phyloP scores from a whole-genome alignment of 2,329 filamentous ascomycete genomes.

The Alternaria triticimaculans region DNA sequence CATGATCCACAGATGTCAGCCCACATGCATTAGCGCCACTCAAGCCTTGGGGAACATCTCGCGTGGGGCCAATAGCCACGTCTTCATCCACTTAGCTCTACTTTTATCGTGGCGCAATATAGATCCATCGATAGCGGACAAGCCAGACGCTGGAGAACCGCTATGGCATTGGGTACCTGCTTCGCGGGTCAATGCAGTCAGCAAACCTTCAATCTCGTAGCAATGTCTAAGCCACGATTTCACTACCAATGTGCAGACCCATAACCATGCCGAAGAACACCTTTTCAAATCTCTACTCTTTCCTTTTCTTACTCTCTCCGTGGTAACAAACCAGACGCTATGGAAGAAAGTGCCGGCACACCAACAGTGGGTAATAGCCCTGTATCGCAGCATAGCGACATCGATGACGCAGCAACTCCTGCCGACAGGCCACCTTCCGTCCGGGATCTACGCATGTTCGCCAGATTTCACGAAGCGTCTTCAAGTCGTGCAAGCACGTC shows the following conservation, averaged over 20 bases:
- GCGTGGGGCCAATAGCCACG: not conserved
- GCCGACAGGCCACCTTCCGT: not conserved
- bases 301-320: not conserved
- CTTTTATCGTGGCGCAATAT: not conserved
- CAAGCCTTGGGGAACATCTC: not conserved
- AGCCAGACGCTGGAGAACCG: not conserved
- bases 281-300: not conserved
- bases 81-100: not conserved
- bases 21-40: not conserved
- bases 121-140: not conserved
- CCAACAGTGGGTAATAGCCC: not conserved
- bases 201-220: not conserved
- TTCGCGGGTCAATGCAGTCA: not conserved
- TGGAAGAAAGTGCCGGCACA: not conserved
- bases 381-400: not conserved
- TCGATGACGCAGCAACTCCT: not conserved
- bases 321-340: not conserved
- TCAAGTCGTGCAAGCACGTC: not conserved
- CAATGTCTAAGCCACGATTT: not conserved
- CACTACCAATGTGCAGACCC: accelerated
- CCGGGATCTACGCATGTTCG: not conserved
- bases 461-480: accelerated
- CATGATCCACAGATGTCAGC: not conserved
- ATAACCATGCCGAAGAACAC: not conserved
- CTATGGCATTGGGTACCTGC: not conserved